Base-by-base conservation (phyloP, 257 asterid genomes). In the Solanum appendiculatum region DNA sequence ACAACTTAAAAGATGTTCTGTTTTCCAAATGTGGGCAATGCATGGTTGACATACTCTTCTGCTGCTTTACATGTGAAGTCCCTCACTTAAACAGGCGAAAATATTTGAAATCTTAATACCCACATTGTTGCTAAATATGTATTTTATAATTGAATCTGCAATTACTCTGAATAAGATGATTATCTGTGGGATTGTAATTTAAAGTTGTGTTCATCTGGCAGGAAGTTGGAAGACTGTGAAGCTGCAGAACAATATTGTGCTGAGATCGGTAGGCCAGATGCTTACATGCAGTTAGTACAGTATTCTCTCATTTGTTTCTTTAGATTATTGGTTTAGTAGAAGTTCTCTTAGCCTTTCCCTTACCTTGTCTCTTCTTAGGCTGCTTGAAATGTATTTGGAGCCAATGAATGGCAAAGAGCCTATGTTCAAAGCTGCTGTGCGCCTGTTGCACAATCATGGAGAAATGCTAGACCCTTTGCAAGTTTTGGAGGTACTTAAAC, bases 221-320 rank as follows among this genome's bases (percentile, higher is more conserved):
- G 99, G 94, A 97, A 96, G 92, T 91, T 97, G 94, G 98, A 96
- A 92, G 91, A 97, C 89, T 95, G 92, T 91, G 98, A 96, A 90
- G 98, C 98, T 88, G 99, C 99, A 77, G 99, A 97, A 89, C 92
- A 91, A 89, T 97, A 97, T 86, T 96, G 99, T 90, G 97, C 92
- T 5, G 99, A 97, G 96, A 97, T 97, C 88, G 99, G 99, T 83
- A 93, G 99, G 92, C 95, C 99, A 88, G 99, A 96, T 95, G 98
- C 99, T 82, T 97, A 95, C 92, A 94, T 93, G 93, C 98, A 92
- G 99, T 96, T 72, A 89, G 98, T 94, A 86, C 70, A 86, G 72
- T 84, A 74, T 88, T 82, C 85, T 87, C 88, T 89, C 85, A 33
- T 86, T 83, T 85, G 80, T 87, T 34, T 85, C 56, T 91, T 86